Evolutionary conservation across 2,329 filamentous ascomycete genomes (phyloP), one percentile per base, ranked within the genome.

Genomic region (Ploettnerulaceae sp.): DNA sequence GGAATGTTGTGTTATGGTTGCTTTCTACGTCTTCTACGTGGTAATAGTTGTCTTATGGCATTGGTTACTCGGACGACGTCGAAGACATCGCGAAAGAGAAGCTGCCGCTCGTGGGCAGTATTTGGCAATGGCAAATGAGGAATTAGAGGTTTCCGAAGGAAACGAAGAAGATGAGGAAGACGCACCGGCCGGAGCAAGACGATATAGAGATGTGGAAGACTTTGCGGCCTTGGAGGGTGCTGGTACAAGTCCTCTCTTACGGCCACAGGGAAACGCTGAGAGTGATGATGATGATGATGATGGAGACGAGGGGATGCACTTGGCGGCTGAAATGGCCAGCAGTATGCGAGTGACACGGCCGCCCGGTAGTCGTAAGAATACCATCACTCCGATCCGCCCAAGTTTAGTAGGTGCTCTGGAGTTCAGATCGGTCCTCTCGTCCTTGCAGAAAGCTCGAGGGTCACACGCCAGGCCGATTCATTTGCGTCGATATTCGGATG

Each of bases 401-500:
- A 97, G 93, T 70, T 71, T 98, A 36, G 84, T 98, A 3, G 93
- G 93, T 33, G 93, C 88, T 7, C 72, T 98, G 47, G 93, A 98
- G 67, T 98, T 98, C 59, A 79, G 90, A 57, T 91, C 91, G 2
- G 84, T 95, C 3, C 71, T 98, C 35, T 84, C 87, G n/a, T 89
- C 89, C 2, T 69, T 98, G 47, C 83, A 94, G 59, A 86, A 82
- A 54, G 86, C 89, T 46, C 80, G 86, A 60, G 93, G 88, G 54
- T 78, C 86, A 20, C 81, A 82, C 57, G 76, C 85, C 14, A 77
- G 81, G 33, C 77, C 82, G 2, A 81, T 95, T 51, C 75, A 81
- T 54, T 67, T 81, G 18, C 77, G 85, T 49, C 79, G 83, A 57
- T 84, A 84, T 61, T 86, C 84, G 1, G 82, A 86, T 52, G 79